Percentiles rank a stretch among this genome's conserved stretches.
phyloP scores from a whole-genome alignment of 129 eudicot species.

The Daucus carota region DNA sequence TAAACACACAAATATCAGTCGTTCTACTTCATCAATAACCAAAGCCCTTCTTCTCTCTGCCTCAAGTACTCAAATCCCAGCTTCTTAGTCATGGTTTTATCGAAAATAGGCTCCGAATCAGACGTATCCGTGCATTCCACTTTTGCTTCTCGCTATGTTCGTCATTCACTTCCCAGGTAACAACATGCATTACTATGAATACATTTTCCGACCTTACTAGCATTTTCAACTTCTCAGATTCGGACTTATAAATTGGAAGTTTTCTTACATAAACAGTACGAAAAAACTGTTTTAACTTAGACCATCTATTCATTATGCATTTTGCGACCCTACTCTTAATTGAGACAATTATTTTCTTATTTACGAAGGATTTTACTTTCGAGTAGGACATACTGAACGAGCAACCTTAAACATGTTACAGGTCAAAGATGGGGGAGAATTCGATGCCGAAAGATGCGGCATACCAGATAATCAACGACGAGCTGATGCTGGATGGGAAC shows the following conservation, averaged over 20 bases:
- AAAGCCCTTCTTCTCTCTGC: not conserved
- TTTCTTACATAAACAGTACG: too few species aligned
- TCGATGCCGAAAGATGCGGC: slow-evolving; percentile 7
- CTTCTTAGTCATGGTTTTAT: not conserved
- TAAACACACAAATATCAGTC: not conserved
- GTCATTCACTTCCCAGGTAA: slow-evolving; percentile 9
- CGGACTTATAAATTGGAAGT: too few species aligned
- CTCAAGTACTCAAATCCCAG: not conserved
- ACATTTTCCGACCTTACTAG: not conserved
- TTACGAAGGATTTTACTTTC: too few species aligned
- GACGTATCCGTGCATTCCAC: not conserved
- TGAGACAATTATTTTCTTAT: too few species aligned
- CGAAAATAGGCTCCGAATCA: not conserved
- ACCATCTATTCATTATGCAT: too few species aligned
- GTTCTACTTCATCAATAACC: not conserved
- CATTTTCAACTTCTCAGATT: too few species aligned
- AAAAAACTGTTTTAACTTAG: too few species aligned
- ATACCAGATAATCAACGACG: slow-evolving; percentile 4
- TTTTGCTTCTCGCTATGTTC: slow-evolving; percentile 6
- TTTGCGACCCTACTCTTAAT: too few species aligned
- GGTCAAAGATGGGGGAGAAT: slow-evolving; percentile 7
- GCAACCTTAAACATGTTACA: not conserved
- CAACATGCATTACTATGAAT: not conserved
- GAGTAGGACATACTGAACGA: not conserved
- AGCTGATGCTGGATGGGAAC: slow-evolving; percentile 8